Evolutionary conservation across 2,329 filamentous ascomycete genomes (phyloP).

Genomic region (Coniochaeta sp.): DNA sequence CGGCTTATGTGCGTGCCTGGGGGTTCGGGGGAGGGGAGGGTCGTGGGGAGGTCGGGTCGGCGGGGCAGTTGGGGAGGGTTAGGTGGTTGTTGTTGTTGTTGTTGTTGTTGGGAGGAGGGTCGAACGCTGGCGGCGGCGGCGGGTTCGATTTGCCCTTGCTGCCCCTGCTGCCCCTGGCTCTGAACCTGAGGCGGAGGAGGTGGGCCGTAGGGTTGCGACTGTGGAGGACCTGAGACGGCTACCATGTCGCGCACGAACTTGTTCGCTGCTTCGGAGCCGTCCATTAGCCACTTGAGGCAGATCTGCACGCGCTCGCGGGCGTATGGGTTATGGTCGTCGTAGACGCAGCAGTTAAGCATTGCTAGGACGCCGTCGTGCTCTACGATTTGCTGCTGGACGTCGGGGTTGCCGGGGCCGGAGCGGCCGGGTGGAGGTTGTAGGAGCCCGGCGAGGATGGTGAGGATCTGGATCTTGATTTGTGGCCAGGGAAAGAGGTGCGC

Average conservation of each 20-base stretch:
- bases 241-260: constrained; percentile 62
- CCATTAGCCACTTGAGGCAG: constrained; percentile 76
- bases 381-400: constrained; percentile 83
- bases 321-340: constrained; percentile 90
- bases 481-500: constrained; percentile 60
- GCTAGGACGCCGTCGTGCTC: constrained; percentile 80
- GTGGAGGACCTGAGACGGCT: constrained; percentile 30
- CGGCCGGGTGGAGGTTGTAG: constrained; percentile 71
- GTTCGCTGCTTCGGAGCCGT: constrained; percentile 67
- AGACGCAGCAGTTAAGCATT: constrained; percentile 80
- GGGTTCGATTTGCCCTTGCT: neutral
- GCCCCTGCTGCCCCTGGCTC: neutral
- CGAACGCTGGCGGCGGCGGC: neutral
- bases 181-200: neutral
- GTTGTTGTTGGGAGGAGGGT: no score
- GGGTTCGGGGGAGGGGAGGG: neutral
- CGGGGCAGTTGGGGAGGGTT: constrained; percentile 12
- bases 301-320: constrained; percentile 88
- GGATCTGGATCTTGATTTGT: constrained; percentile 84
- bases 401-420: constrained; percentile 56
- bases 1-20: no score
- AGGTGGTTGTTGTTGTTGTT: neutral
- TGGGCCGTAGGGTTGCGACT: neutral
- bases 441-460: constrained; percentile 81
- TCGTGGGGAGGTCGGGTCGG: neutral